phyloP scores from a whole-genome alignment of 148 eudicot species.

The Polygonum maritimum region DNA sequence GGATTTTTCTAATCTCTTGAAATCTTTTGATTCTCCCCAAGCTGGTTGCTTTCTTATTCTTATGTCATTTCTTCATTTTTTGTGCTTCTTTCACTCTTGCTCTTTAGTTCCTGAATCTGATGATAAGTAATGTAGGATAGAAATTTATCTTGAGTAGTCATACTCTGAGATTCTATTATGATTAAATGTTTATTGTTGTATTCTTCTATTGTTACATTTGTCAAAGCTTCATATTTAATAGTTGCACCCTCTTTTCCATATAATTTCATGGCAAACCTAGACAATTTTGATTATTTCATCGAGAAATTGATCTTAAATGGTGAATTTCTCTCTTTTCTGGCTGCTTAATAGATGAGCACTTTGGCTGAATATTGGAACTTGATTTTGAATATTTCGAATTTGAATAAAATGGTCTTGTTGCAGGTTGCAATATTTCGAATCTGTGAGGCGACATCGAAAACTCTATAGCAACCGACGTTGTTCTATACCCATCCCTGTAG shows the following conservation, averaged over 20 bases:
- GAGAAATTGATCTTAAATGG: no score
- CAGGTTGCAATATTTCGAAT: slow-evolving; percentile 29
- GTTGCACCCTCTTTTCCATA: no score
- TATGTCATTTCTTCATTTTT: background rate
- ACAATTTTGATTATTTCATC: no score
- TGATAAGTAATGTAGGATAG: background rate
- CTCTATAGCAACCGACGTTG: slow-evolving; percentile 71
- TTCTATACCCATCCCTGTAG: slow-evolving; percentile 88
- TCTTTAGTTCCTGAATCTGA: background rate
- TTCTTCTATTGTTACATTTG: no score
- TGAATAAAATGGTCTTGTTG: no score
- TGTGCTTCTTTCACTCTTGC: background rate
- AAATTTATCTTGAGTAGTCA: background rate
- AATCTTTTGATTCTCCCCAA: background rate
- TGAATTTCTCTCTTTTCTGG: no score
- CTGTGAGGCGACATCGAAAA: slow-evolving; percentile 88
- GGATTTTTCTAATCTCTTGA: background rate
- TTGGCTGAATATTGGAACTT: no score
- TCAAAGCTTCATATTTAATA: no score
- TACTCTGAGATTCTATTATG: background rate
- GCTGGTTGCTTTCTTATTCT: background rate
- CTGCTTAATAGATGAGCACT: no score
- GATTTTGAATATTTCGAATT: no score
- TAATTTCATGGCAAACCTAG: no score
- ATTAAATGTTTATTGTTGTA: background rate